Conservation (phyloP, 345 rosid species). For the sweet orange (Citrus sinensis) region DNA sequence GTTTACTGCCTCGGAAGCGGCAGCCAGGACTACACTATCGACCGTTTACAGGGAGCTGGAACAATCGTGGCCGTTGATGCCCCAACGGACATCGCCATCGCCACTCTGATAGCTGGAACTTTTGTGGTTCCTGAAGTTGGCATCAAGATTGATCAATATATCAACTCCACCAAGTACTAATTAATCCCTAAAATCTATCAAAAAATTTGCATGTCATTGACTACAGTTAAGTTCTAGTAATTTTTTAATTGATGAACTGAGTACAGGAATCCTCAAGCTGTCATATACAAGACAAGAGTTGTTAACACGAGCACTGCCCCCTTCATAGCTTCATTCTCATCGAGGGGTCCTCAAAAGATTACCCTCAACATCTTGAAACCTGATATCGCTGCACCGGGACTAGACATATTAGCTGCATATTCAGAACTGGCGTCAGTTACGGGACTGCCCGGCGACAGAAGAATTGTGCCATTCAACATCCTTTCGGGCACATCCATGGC, state of each 20-base stretch:
- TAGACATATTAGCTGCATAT: conserved; percentile 73
- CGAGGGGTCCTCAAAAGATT: conserved; percentile 72
- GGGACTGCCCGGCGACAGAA: conserved; percentile 35
- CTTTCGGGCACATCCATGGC: conserved; percentile 92
- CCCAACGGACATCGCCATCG: conserved; percentile 29
- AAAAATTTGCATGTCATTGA: background rate
- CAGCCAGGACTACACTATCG: conserved; percentile 46
- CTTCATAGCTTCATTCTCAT: conserved; percentile 60
- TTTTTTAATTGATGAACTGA: background rate
- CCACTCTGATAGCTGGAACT: conserved; percentile 40
- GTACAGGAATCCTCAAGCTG: conserved; percentile 54
- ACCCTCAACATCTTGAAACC: conserved; percentile 81
- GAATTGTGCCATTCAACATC: conserved; percentile 43
- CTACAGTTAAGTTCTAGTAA: background rate
- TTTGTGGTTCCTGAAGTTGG: conserved; percentile 38
- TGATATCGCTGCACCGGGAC: conserved; percentile 83
- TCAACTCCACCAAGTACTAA: conserved; percentile 58
- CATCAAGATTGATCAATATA: conserved; percentile 47
- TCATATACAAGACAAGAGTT: conserved; percentile 51
- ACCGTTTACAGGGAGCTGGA: conserved; percentile 55
- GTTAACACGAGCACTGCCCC: conserved; percentile 41
- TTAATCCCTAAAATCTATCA: background rate
- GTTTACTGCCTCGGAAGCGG: conserved; percentile 52
- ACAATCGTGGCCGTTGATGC: conserved; percentile 30
- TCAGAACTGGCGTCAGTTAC: conserved; percentile 45